Base-by-base conservation (phyloP, 768 basidiomycete species). In the Xerocomellus intermedius region DNA sequence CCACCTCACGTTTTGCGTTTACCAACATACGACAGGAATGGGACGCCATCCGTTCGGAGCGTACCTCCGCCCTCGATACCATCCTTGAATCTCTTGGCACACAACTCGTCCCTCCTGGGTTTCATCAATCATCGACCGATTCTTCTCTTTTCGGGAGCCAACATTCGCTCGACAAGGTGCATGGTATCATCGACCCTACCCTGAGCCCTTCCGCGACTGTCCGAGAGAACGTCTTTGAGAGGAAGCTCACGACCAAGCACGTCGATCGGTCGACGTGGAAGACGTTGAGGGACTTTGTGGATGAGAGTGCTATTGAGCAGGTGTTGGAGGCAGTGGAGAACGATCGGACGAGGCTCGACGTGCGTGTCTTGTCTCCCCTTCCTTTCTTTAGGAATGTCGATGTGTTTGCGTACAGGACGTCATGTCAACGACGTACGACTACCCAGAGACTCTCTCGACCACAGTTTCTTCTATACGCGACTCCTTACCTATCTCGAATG, bases 141-240 rank as follows among this genome's bases (percentile, higher is more conserved):
- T 85, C 86, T 0, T 91, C 90, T 3, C 74, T 91, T n/a, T 93
- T 93, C 60, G 87, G 90, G 9, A 85, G 86, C 57, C 91, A 91
- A 58, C 77, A 81, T 55, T 82, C 82, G 0, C 80, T 83, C 43
- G 71, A 75, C 50, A 70, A 71, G 28, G 58, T 58, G 8, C 52
- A 70, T 66, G 36, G 65, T 61, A 73, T 61, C 75, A 78, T 46
- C 70, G 76, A 56, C 77, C 81, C 37, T 52, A 59, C 53, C 10
- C 59, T 62, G 58, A 72, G 62, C 52, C 72, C 58, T 50, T 64
- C 69, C 13, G 71, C 69, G 6, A 71, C 71, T 9, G 67, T 73
- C 10, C 61, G 69, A 6, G 68, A 51, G 42, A 58, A 61, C 57
- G 30, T 44, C 6, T 56, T 65, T 24, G 61, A 63, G 22, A 59